A percentile compares a stretch with the other conserved stretches of the same genome.
phyloP scores from a whole-genome alignment of 108 stramenopile genomes.

The Cyclotella kingstonii region DNA sequence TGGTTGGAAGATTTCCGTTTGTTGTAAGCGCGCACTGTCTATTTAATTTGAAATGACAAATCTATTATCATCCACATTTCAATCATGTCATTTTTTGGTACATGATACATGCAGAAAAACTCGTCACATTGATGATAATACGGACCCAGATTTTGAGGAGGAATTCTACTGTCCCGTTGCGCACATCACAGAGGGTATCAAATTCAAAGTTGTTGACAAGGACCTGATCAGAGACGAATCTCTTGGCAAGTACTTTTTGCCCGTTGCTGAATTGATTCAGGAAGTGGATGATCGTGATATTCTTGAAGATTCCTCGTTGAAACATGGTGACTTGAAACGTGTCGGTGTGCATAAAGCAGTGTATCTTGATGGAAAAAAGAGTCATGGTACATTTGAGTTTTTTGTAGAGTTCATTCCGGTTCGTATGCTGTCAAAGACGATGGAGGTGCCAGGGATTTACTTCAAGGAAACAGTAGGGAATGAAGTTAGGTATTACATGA shows the following conservation, averaged over 20 bases:
- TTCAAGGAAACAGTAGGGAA: constrained; percentile 28
- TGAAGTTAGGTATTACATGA: constrained; percentile 45
- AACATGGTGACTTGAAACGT: constrained; percentile 37
- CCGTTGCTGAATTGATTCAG: constrained; percentile 42
- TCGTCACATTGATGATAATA: constrained; percentile 28
- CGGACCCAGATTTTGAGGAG: constrained; percentile 46
- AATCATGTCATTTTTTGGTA: too few species aligned
- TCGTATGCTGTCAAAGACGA: constrained; percentile 19
- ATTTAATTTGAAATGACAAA: too few species aligned
- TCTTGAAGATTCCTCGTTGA: constrained; percentile 8
- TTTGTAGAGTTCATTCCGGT: constrained; percentile 46
- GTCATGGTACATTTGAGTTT: constrained; percentile 39
- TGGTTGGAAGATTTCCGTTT: constrained; percentile 42
- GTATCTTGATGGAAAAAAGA: constrained; percentile 31
- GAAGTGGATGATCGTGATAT: constrained; percentile 17
- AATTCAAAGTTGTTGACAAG: constrained; percentile 46
- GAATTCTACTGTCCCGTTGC: constrained; percentile 51
- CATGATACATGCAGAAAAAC: too few species aligned
- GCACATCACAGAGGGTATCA: constrained; percentile 37
- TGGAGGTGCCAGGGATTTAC: constrained; percentile 45
- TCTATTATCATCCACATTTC: too few species aligned
- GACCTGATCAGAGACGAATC: constrained; percentile 36
- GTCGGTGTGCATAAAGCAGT: constrained; percentile 47
- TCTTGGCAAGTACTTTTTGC: constrained; percentile 45
- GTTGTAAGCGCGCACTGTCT: too few species aligned